Percentiles rank a stretch among this genome's conserved stretches.
Evolutionary conservation across 2,329 filamentous ascomycete genomes (phyloP).

Genomic region (Zopfia rhizophila): DNA sequence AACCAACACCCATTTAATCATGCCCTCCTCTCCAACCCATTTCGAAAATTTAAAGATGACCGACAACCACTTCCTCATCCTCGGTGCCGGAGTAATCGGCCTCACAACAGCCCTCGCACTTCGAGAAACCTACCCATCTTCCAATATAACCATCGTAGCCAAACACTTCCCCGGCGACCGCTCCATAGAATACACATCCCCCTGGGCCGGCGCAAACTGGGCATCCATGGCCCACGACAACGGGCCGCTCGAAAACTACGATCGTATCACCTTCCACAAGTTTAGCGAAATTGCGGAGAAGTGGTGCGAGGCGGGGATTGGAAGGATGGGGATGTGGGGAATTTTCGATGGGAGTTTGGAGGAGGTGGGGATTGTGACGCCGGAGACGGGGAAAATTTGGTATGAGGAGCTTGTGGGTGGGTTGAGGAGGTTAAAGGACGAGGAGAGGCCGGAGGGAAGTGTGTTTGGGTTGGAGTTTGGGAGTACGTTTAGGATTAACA

Average conservation of each 20-base stretch:
- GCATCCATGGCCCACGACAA: constrained; percentile 62
- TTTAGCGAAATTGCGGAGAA: constrained; percentile 41
- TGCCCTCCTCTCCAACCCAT: too few species aligned
- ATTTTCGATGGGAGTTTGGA: constrained; percentile 37
- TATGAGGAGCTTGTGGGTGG: constrained; percentile 55
- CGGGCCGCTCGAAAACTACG: constrained; percentile 42
- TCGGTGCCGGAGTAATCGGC: constrained; percentile 71
- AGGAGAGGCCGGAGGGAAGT: constrained; percentile 47
- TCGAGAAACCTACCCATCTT: constrained; percentile 61
- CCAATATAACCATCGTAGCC: constrained; percentile 76
- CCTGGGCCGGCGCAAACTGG: constrained; percentile 88
- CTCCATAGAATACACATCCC: constrained; percentile 88
- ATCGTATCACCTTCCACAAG: constrained; percentile 41
- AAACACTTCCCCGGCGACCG: constrained; percentile 96
- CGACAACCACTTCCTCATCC: constrained; percentile 43
- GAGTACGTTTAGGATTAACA: constrained; percentile 52
- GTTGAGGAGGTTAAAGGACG: constrained; percentile 34
- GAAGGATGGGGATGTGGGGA: constrained; percentile 39
- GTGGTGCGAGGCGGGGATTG: constrained; percentile 38
- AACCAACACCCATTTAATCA: too few species aligned
- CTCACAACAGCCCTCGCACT: constrained; percentile 72
- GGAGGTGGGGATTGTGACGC: constrained; percentile 46
- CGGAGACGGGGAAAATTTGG: constrained; percentile 53
- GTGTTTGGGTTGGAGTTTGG: constrained; percentile 50
- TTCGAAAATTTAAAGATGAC: too few species aligned